Evolutionary conservation across 208 protist species (phyloP).

Genomic region (Acanthamoeba castellanii): DNA sequence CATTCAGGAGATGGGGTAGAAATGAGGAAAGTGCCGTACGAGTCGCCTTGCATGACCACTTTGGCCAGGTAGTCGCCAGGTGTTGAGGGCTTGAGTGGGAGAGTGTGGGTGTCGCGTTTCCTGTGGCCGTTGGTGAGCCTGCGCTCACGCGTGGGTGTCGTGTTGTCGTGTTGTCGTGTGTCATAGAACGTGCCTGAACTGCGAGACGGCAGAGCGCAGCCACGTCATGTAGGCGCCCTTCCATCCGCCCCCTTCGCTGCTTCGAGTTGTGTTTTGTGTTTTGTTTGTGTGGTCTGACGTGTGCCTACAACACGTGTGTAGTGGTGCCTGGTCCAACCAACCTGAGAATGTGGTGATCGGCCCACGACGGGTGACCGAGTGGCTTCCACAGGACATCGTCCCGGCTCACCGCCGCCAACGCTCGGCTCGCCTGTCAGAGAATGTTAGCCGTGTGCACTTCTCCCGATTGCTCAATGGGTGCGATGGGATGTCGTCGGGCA

Average conservation of each 20-base stretch:
- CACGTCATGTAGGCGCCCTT: slow-evolving; percentile 31
- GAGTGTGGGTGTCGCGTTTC: neutral
- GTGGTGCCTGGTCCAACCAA: neutral
- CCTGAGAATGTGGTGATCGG: neutral
- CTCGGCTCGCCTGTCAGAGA: neutral
- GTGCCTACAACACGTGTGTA: too few species aligned
- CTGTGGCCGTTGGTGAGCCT: neutral
- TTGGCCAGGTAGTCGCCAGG: neutral
- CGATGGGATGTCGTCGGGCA: too few species aligned
- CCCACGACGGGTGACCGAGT: neutral
- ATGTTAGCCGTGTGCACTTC: too few species aligned
- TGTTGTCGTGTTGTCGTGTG: neutral
- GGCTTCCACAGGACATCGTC: neutral
- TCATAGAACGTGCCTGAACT: neutral
- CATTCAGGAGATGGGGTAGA: too few species aligned
- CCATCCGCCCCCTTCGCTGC: neutral
- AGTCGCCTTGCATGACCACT: neutral
- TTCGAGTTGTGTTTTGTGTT: too few species aligned
- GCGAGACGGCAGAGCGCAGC: neutral
- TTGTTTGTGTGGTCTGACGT: too few species aligned
- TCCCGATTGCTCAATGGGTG: too few species aligned
- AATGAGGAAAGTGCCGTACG: neutral
- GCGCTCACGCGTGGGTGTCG: neutral
- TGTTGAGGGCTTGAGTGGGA: neutral
- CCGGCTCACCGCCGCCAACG: neutral